Evolutionary conservation across 2,329 filamentous ascomycete species (phyloP).

Genomic region (Aureobasidium sp.): DNA sequence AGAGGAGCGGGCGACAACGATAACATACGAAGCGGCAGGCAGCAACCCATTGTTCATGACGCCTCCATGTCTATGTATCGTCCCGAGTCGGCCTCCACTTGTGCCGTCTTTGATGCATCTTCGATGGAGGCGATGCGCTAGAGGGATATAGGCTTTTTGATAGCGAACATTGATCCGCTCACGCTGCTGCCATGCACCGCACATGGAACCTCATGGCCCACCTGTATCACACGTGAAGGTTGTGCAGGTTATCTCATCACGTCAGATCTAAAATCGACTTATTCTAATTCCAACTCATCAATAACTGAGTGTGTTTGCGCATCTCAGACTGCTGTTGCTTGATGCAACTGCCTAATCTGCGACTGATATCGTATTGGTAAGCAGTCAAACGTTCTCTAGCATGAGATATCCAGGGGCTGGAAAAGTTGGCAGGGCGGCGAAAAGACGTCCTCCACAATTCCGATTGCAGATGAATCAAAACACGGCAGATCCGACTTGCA

Average conservation of each 20-base stretch:
- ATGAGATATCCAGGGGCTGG: too few relatives aligned
- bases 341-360: neutral
- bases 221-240: neutral
- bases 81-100: constrained; percentile 10
- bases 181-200: neutral
- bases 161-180: neutral
- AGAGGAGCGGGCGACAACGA: neutral
- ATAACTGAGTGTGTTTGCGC: neutral
- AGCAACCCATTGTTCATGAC: constrained; percentile 6
- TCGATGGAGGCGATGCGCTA: neutral
- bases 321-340: neutral
- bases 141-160: neutral
- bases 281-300: too few relatives aligned
- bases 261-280: too few relatives aligned
- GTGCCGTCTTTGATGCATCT: neutral
- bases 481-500: constrained; percentile 1
- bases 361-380: neutral
- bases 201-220: neutral
- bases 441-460: neutral
- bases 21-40: neutral
- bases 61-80: constrained; percentile 7
- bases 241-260: neutral
- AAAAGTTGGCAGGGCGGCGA: neutral
- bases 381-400: neutral
- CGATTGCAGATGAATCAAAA: neutral